Evolutionary conservation across 2,329 filamentous ascomycete species (phyloP).

Genomic region (Escovopsis sp.): DNA sequence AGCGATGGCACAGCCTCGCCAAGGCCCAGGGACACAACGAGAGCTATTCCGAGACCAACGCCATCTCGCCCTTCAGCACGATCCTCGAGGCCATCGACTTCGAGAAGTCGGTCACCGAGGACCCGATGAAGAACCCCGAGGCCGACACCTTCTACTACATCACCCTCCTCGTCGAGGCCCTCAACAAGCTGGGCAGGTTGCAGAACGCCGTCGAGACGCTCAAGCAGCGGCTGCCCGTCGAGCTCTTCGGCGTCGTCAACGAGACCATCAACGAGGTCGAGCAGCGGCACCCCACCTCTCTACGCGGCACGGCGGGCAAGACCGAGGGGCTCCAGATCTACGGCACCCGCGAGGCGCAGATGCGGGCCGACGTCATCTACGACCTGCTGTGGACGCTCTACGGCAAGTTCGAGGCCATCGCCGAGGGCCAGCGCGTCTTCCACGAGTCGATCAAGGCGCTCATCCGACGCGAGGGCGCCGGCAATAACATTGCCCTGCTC

Average conservation of each 20-base stretch:
- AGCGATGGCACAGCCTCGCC: slow-evolving; percentile 77
- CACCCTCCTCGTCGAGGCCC: slow-evolving; percentile 67
- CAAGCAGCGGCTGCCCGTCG: slow-evolving; percentile 84
- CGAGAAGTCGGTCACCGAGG: slow-evolving; percentile 55
- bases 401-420: slow-evolving; percentile 93
- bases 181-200: slow-evolving; percentile 78
- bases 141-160: slow-evolving; percentile 93
- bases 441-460: slow-evolving; percentile 86
- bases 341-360: slow-evolving; percentile 55
- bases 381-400: slow-evolving; percentile 87
- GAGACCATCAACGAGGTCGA: slow-evolving; percentile 92
- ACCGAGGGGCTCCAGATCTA: slow-evolving; percentile 46
- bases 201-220: slow-evolving; percentile 80
- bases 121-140: slow-evolving; percentile 85
- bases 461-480: slow-evolving; percentile 60
- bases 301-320: slow-evolving; percentile 44
- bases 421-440: slow-evolving; percentile 84
- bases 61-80: slow-evolving; percentile 39
- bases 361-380: slow-evolving; percentile 72
- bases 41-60: slow-evolving; percentile 29
- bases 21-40: slow-evolving; percentile 47
- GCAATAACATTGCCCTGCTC: slow-evolving; percentile 52
- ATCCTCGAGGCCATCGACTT: slow-evolving; percentile 48
- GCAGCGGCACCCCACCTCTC: slow-evolving; percentile 73
- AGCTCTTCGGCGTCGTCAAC: slow-evolving; percentile 85